These are phyloP conservation scores for Lyophyllum shimeji DNA, from an alignment of 768 basidiomycete species.

Conservation along the genomic window DNA sequence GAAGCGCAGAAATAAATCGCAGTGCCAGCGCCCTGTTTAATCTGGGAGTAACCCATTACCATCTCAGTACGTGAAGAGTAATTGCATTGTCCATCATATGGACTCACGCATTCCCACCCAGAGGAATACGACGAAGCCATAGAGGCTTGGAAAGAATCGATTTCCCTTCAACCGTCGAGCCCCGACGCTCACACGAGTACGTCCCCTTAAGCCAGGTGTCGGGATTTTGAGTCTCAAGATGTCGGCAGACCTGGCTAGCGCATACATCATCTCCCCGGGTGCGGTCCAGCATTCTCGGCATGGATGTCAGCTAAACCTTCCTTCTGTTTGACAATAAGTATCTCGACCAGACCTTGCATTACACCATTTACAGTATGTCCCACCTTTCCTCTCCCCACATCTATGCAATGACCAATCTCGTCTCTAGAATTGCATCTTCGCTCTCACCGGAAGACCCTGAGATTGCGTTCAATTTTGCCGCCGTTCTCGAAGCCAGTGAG, in stretches of 20 bases:
- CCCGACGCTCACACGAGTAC: constrained; percentile 87
- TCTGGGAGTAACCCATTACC: constrained; percentile 86
- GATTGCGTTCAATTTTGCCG: constrained; percentile 89
- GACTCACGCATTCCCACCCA: constrained; percentile 28
- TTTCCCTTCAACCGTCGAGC: constrained; percentile 76
- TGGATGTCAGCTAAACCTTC: constrained; percentile 6
- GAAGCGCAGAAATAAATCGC: constrained; percentile 78
- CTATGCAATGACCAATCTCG: constrained; percentile 29
- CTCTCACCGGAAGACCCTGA: constrained; percentile 88
- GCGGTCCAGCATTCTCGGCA: constrained; percentile 9
- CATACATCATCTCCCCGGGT: constrained; percentile 77
- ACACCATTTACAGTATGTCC: constrained; percentile 73
- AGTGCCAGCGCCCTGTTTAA: constrained; percentile 85
- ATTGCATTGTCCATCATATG: constrained; percentile 9
- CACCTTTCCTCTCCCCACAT: constrained; percentile 24
- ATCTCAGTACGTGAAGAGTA: constrained; percentile 61
- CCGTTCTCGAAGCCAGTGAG: constrained; percentile 87
- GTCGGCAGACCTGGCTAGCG: constrained; percentile 76
- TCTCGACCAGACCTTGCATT: constrained; percentile 84
- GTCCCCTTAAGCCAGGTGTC: constrained; percentile 25
- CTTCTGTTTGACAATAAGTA: constrained; percentile 32
- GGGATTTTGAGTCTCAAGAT: constrained; percentile 17
- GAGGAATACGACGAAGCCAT: constrained; percentile 91
- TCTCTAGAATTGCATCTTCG: constrained; percentile 71
- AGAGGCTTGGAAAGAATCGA: constrained; percentile 82